Conservation (phyloP, 2,329 filamentous ascomycete species). For the Colletotrichum nymphaeae region DNA sequence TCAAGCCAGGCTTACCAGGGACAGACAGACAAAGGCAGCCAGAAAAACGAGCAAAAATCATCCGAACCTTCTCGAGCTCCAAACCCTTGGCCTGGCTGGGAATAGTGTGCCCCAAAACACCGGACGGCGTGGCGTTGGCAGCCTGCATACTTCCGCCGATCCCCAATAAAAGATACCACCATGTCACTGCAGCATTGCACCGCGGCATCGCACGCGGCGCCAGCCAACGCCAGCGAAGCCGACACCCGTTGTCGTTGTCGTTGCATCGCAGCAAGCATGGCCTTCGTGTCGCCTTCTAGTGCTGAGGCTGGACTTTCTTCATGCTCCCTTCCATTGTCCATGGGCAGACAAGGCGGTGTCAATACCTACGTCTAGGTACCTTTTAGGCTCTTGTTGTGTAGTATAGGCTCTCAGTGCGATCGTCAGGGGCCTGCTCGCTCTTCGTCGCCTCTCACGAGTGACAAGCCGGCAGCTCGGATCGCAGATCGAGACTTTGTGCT, state of each 20-base stretch:
- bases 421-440: neutral
- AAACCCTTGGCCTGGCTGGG: neutral
- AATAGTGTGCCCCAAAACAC: conserved; percentile 13
- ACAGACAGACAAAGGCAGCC: too few species aligned
- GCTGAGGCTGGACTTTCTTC: neutral
- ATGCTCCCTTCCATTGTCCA: neutral
- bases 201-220: neutral
- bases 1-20: neutral
- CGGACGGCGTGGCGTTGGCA: conserved; percentile 17
- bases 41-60: neutral
- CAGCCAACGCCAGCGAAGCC: conserved; percentile 15
- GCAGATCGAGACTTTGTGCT: neutral
- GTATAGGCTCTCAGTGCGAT: neutral
- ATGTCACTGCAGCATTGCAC: conserved; percentile 6
- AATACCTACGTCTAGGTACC: neutral
- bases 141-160: conserved; percentile 20
- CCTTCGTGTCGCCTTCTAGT: conserved; percentile 17
- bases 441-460: neutral
- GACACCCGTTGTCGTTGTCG: conserved; percentile 24
- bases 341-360: neutral
- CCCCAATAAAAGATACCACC: conserved; percentile 8
- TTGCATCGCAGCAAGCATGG: conserved; percentile 23
- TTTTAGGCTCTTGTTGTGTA: too few species aligned
- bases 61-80: neutral
- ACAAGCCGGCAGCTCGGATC: neutral